Evolutionary conservation across 83 land plant species (phyloP).

Genomic region (Thuja plicata): DNA sequence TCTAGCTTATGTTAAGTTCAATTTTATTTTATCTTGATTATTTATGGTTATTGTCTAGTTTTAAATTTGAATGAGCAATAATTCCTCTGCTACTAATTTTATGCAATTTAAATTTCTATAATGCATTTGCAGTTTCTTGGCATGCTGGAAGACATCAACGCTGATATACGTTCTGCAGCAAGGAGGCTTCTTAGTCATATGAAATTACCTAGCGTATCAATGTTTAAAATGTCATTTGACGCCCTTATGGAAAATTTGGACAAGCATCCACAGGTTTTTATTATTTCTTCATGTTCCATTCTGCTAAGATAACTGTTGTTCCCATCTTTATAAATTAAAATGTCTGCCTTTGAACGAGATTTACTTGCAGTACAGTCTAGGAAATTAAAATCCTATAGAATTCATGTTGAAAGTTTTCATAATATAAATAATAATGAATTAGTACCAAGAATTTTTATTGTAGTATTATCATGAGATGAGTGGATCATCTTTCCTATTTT

Average conservation of each 20-base stretch:
- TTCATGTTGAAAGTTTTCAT: neutral
- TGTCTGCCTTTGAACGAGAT: neutral
- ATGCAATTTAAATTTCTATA: neutral
- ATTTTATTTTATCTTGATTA: neutral
- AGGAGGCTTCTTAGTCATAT: constrained; percentile 41
- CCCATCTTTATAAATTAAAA: neutral
- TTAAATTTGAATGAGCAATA: neutral
- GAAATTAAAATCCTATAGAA: neutral
- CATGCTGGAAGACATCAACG: constrained; percentile 39
- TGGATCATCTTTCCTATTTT: neutral
- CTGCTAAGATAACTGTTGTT: neutral
- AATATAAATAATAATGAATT: neutral
- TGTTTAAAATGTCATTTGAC: constrained; percentile 39
- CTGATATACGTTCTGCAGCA: constrained; percentile 41
- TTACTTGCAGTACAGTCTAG: neutral
- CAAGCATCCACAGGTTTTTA: constrained; percentile 52
- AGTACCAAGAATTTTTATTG: neutral
- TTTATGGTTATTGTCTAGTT: neutral
- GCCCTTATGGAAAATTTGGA: constrained; percentile 49
- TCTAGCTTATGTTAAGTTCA: neutral
- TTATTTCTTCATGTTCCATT: neutral
- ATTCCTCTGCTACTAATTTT: neutral
- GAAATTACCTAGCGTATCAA: constrained; percentile 33
- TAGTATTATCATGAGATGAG: neutral
- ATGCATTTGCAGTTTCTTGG: constrained; percentile 55